A percentile compares a stretch with the other conserved stretches of the same genome.
These are phyloP conservation scores for Neonectria faginata DNA, from an alignment of 2,329 filamentous ascomycete species.

Conservation along the genomic window DNA sequence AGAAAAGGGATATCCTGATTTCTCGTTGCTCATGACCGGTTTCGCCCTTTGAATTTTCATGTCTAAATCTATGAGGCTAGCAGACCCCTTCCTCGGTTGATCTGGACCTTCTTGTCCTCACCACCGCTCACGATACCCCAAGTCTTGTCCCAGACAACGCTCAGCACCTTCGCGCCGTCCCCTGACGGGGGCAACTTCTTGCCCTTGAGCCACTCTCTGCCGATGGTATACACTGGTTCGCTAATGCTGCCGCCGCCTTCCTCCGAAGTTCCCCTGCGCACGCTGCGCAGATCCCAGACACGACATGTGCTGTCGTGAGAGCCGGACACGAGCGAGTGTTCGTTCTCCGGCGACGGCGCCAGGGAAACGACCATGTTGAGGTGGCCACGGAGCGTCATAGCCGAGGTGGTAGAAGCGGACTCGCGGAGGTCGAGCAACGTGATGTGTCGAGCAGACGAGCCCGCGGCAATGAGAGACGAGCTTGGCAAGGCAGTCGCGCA, in stretches of 20 bases:
- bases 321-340: conserved; percentile 88
- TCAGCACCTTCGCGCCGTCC: conserved; percentile 90
- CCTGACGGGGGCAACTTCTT: conserved; percentile 76
- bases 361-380: conserved; percentile 75
- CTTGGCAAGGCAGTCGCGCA: conserved; percentile 80
- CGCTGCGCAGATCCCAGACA: conserved; percentile 90
- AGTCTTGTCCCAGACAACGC: conserved; percentile 84
- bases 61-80: conserved; percentile 51
- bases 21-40: conserved; percentile 30
- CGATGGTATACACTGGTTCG: conserved; percentile 80
- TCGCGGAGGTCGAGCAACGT: conserved; percentile 92
- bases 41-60: conserved; percentile 30
- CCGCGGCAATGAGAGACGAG: conserved; percentile 74
- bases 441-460: conserved; percentile 87
- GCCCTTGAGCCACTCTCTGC: conserved; percentile 76
- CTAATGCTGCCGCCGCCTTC: conserved; percentile 73
- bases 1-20: conserved; percentile 23
- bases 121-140: conserved; percentile 92
- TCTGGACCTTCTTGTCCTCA: conserved; percentile 94
- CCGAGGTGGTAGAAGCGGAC: conserved; percentile 78
- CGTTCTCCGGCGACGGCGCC: conserved; percentile 68
- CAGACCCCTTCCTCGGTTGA: conserved; percentile 77
- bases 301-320: conserved; percentile 92
- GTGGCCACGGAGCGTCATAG: conserved; percentile 93
- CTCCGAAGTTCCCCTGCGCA: conserved; percentile 68